A percentile compares a stretch with the other conserved stretches of the same genome.
These are phyloP conservation scores for Didymella sp. DNA, from an alignment of 2,329 filamentous ascomycete species.

Conservation along the genomic window DNA sequence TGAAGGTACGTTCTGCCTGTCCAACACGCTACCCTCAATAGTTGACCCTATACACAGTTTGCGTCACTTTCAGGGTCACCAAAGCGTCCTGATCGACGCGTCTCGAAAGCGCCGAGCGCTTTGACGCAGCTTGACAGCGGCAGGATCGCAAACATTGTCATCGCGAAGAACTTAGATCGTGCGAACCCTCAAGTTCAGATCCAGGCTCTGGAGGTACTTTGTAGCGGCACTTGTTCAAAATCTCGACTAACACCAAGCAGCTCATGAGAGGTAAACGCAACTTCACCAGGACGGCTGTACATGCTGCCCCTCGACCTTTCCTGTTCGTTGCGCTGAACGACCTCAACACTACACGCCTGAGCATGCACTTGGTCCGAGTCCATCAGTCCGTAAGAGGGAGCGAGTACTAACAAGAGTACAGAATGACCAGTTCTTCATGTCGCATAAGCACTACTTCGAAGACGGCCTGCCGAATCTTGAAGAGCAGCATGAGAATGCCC, in stretches of 20 bases:
- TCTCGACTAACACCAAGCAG: slow-evolving; percentile 54
- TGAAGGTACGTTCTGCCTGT: background rate
- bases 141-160: slow-evolving; percentile 79
- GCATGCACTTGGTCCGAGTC: slow-evolving; percentile 51
- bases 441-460: slow-evolving; percentile 77
- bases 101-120: slow-evolving; percentile 43
- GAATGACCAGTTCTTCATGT: slow-evolving; percentile 87
- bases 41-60: slow-evolving; percentile 25
- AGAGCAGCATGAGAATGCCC: slow-evolving; percentile 52
- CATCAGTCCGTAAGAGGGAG: slow-evolving; percentile 48
- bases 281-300: slow-evolving; percentile 75
- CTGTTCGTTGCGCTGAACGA: slow-evolving; percentile 78
- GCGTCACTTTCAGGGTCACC: slow-evolving; percentile 28
- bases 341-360: slow-evolving; percentile 47
- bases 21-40: background rate
- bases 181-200: slow-evolving; percentile 81
- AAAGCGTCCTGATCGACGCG: slow-evolving; percentile 27
- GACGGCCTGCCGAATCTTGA: slow-evolving; percentile 80
- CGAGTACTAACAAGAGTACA: slow-evolving; percentile 54
- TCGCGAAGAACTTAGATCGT: slow-evolving; percentile 79
- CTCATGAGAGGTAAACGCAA: slow-evolving; percentile 81
- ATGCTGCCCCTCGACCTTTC: slow-evolving; percentile 78
- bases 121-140: slow-evolving; percentile 55
- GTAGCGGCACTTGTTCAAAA: background rate
- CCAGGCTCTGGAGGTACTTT: slow-evolving; percentile 68